Base-by-base conservation (phyloP, 306 rosid species). In the Lathyrus aphaca region DNA sequence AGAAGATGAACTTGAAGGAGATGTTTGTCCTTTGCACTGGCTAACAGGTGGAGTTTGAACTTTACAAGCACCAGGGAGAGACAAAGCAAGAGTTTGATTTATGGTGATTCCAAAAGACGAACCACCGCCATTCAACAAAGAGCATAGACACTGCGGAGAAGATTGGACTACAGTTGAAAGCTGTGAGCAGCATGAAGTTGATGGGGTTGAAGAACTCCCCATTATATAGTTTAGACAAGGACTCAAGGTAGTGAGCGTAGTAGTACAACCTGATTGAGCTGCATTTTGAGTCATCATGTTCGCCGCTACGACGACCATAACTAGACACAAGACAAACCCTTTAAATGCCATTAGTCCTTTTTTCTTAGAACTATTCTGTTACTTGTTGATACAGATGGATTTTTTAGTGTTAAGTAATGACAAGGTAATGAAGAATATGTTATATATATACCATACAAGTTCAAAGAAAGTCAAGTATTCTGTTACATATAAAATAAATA, bases 81-180 rank as follows among this genome's bases (percentile, higher is more conserved):
- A 74, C 6, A 87, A 74, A 62, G 93, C 91, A 46, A 78, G 84
- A 2, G 96, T 89, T 69, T 72, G 85, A 58, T 89, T 89, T 2
- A 87, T 74, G 46, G 83, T 54, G 71, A 87, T 56, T 49, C 93
- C 93, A 9, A 89, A 35, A 23, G 86, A 71, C 35, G 84, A 44
- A 21, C 73, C 84, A 0, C 86, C 87, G 11, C 91, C 91, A 72
- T 82, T 87, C 13, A 89, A 73, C 32, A 78, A 49, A 0, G 91
- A 76, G 77, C 96, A 89, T 3, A 89, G 93, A 70, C 96, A 87
- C 75, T 74, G 84, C 15, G 96, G 93, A 4, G 93, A 87, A 51
- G 93, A 76, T 27, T 85, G 86, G 19, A 85, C 89, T 2, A 87
- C 89, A 6, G 42, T 80, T 12, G 84, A 69, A 74, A 89, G 96